Conservation (phyloP, 768 basidiomycete genomes). For the Phanerochaete sordida region DNA sequence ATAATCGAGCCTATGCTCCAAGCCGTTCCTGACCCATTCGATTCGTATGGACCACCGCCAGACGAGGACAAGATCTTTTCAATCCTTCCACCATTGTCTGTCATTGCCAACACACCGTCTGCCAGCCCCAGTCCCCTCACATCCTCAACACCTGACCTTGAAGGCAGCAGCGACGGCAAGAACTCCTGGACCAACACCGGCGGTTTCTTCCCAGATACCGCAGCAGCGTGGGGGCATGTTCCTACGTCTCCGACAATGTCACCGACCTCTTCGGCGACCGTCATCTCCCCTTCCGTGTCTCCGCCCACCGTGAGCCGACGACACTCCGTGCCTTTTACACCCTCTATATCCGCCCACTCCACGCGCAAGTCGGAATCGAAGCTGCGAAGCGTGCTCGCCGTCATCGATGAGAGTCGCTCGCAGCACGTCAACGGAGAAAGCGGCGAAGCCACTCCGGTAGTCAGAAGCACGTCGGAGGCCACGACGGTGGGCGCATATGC, state of each 20-base stretch:
- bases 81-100: constrained; percentile 82
- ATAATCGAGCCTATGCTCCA: constrained; percentile 89
- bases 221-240: constrained; percentile 28
- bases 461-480: constrained; percentile 1
- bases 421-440: constrained; percentile 23
- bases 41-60: constrained; percentile 85
- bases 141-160: constrained; percentile 35
- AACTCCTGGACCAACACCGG: constrained; percentile 48
- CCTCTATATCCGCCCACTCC: constrained; percentile 26
- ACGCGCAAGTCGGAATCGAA: constrained; percentile 61
- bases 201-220: constrained; percentile 41
- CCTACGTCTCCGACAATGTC: constrained; percentile 11
- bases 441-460: neutral
- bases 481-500: neutral
- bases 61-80: constrained; percentile 91
- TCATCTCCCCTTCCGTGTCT: constrained; percentile 17
- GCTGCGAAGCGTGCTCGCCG: constrained; percentile 66
- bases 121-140: constrained; percentile 59
- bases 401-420: constrained; percentile 54
- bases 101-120: constrained; percentile 63
- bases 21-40: constrained; percentile 89
- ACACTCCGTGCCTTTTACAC: constrained; percentile 47
- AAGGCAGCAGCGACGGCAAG: constrained; percentile 22
- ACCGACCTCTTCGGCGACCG: constrained; percentile 19
- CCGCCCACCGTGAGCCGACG: constrained; percentile 35